phyloP scores from a whole-genome alignment of 768 basidiomycete genomes.

The Serendipita sp. region DNA sequence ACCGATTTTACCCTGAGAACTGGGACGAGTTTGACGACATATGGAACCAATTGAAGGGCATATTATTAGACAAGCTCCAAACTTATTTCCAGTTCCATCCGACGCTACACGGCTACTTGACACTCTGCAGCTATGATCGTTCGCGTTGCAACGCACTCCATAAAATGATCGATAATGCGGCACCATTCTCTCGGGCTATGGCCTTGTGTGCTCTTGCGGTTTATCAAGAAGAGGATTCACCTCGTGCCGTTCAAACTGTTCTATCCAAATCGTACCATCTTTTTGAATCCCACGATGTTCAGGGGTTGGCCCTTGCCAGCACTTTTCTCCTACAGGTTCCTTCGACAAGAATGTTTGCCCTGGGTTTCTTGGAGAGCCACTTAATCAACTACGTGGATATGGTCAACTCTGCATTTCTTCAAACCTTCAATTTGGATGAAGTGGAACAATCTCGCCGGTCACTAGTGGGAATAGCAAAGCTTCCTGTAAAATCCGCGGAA shows the following conservation, averaged over 20 bases:
- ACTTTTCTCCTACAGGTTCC: not conserved
- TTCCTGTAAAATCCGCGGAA: not conserved
- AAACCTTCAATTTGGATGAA: not conserved
- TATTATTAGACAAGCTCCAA: not conserved
- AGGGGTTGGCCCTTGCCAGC: not conserved
- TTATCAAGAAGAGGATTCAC: not conserved
- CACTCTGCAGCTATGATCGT: not conserved
- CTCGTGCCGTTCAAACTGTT: not conserved
- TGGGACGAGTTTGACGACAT: not conserved
- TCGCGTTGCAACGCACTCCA: not conserved
- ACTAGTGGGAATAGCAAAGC: not conserved
- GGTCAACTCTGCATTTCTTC: not conserved
- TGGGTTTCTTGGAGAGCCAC: not conserved
- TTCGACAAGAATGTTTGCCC: not conserved
- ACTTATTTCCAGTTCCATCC: not conserved
- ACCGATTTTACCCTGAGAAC: not conserved
- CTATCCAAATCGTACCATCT: not conserved
- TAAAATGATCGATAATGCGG: not conserved
- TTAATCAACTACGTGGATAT: not conserved
- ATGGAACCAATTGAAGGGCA: not conserved
- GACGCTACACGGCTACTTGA: not conserved
- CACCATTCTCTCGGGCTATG: not conserved
- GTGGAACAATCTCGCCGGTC: not conserved
- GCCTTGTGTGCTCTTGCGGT: not conserved
- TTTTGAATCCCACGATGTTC: not conserved